Base-by-base conservation (phyloP, 129 eudicot species). In the Tagetes erecta region DNA sequence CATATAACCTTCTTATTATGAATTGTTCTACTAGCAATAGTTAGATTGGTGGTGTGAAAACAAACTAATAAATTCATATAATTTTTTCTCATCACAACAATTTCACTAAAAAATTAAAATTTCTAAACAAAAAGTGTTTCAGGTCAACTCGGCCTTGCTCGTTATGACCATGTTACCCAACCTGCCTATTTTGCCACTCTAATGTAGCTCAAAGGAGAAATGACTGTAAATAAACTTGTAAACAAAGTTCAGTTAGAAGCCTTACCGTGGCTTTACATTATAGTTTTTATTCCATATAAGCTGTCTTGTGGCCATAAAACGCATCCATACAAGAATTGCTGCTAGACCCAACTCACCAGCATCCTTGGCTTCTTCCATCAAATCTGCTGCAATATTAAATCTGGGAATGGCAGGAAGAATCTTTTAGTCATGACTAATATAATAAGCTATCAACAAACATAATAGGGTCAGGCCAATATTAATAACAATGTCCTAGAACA, bases 271-370 rank as follows among this genome's bases (percentile, higher is more conserved):
- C 68, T 95, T 95, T 65, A 95, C 99, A 55, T 95, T 95, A 88
- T 95, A 95, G 71, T 95, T 95, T 84, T 91, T 95, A 78, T 95
- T 95, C 99, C 99, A 95, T 70, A 91, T 88, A 71, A 95, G 83
- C 81, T 95, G 99, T 72, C 99, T 85, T 68, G 97, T 91, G 34
- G 99, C 99, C 99, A 95, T 95, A 67, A 88, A 95, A 65, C 99
- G 87, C 99, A 95, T 95, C 99, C 99, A 95, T 68, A 95, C 99
- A 73, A 95, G 91, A 80, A 95, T 87, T 42, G 83, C 99, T 58
- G 97, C 94, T 81, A 95, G 86, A 42, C 97, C 99, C 65, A 91
- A 64, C 72, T 95, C 96, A 47, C 99, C 96, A 55, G 83, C 73
- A 46, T 78, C 78, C 41, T 77, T 80, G 42, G 99, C 99, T 79